These are phyloP conservation scores for Xanthoconium separans DNA, from an alignment of 1,284 basidiomycete genomes.

Conservation along the genomic window DNA sequence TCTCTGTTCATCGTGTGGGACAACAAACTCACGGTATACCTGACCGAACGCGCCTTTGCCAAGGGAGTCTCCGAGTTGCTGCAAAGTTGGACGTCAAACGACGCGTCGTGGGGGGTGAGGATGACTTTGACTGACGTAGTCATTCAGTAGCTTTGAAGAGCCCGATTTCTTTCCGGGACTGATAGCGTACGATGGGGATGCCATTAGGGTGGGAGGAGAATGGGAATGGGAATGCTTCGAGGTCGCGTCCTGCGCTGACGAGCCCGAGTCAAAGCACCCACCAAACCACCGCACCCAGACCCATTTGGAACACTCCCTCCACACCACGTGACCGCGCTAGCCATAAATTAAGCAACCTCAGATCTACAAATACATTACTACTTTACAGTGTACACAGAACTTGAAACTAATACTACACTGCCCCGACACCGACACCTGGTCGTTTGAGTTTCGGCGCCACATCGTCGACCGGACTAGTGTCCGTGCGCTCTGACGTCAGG, in stretches of 20 bases:
- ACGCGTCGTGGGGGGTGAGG: conserved; percentile 2
- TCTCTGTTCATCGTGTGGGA: neutral
- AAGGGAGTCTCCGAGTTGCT: conserved; percentile 94
- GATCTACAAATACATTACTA: neutral
- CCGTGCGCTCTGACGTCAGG: neutral
- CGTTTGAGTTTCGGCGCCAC: neutral
- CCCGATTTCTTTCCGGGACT: conserved; percentile 34
- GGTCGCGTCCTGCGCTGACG: conserved; percentile 43
- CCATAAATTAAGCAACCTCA: neutral
- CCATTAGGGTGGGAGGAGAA: conserved; percentile 32
- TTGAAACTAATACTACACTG: neutral
- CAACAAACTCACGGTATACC: conserved; percentile 75
- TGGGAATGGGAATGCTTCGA: conserved; percentile 12
- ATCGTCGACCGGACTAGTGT: neutral
- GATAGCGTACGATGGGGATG: conserved; percentile 42
- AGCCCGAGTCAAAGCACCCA: conserved; percentile 22
- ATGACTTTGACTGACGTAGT: conserved; percentile 46
- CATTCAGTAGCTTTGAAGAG: conserved; percentile 54
- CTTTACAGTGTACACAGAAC: neutral
- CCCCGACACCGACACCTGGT: neutral
- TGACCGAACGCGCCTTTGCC: conserved; percentile 95
- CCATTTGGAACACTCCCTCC: conserved; percentile 31
- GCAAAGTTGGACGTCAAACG: conserved; percentile 9
- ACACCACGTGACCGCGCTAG: conserved; percentile 23
- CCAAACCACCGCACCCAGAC: conserved; percentile 22